Evolutionary conservation across 345 rosid species (phyloP).

Genomic region (Sonneratia caseolaris): DNA sequence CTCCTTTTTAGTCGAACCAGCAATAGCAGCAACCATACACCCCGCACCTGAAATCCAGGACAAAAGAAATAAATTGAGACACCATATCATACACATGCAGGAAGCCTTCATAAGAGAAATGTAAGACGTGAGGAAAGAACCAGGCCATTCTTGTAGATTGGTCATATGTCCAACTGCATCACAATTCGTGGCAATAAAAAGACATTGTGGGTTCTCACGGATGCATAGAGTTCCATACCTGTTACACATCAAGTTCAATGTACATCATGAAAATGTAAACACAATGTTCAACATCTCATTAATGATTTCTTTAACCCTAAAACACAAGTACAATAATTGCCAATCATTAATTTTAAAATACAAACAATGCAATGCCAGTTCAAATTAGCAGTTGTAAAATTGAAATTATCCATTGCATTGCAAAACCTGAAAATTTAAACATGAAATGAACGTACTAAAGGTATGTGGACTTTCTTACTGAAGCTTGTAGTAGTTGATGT

Average conservation of each 20-base stretch:
- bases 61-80: slow-evolving; percentile 7
- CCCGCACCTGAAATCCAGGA: slow-evolving; percentile 62
- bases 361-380: neutral
- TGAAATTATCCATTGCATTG: neutral
- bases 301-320: neutral
- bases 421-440: slow-evolving; percentile 1
- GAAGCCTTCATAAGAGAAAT: neutral
- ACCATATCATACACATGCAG: neutral
- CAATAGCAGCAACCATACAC: slow-evolving; percentile 80
- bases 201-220: slow-evolving; percentile 92
- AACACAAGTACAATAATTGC: neutral
- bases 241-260: neutral
- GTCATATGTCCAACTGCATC: slow-evolving; percentile 91
- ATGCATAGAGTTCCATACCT: slow-evolving; percentile 91
- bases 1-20: slow-evolving; percentile 64
- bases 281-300: too few relatives aligned
- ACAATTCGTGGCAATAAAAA: slow-evolving; percentile 80
- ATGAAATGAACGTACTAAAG: slow-evolving; percentile 4
- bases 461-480: slow-evolving; percentile 43
- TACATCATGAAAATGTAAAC: neutral
- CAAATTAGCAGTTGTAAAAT: neutral
- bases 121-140: slow-evolving; percentile 19
- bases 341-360: too few relatives aligned
- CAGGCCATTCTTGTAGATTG: slow-evolving; percentile 88
- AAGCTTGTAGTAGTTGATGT: slow-evolving; percentile 84